Evolutionary conservation across 2,329 filamentous ascomycete genomes (phyloP).

Genomic region (Diaporthe batatas): DNA sequence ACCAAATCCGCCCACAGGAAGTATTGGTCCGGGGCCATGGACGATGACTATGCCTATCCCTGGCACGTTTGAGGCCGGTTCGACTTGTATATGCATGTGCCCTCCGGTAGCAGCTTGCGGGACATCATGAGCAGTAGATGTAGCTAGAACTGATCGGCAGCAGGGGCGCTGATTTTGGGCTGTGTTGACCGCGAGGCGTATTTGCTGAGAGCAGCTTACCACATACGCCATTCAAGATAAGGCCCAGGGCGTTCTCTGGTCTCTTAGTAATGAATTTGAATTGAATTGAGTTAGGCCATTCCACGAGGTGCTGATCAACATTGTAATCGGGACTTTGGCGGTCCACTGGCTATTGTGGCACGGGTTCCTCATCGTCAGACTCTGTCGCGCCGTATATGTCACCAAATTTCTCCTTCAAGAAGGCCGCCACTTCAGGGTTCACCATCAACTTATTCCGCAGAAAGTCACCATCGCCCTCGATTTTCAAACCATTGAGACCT

Average conservation of each 20-base stretch:
- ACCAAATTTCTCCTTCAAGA: slow-evolving; percentile 53
- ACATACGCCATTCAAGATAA: background rate
- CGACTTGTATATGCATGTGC: slow-evolving; percentile 23
- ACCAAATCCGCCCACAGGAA: slow-evolving; percentile 58
- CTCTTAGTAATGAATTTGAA: slow-evolving; percentile 1
- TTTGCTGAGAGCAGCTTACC: background rate
- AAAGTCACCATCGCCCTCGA: slow-evolving; percentile 51
- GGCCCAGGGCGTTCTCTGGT: background rate
- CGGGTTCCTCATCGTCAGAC: background rate
- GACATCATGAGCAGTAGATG: background rate
- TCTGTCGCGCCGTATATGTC: slow-evolving; percentile 37
- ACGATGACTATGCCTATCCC: slow-evolving; percentile 19
- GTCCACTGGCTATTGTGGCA: background rate
- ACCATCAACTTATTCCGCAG: slow-evolving; percentile 50
- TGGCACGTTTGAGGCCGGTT: slow-evolving; percentile 19
- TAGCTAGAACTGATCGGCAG: no score
- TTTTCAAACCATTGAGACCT: slow-evolving; percentile 61
- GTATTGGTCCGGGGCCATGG: slow-evolving; percentile 67
- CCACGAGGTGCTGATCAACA: background rate
- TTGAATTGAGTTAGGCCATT: background rate
- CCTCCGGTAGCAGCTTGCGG: slow-evolving; percentile 10
- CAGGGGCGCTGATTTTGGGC: background rate
- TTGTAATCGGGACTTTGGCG: background rate
- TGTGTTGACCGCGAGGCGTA: background rate
- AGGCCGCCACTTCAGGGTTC: slow-evolving; percentile 52